These are phyloP conservation scores for Diaporthe destruens DNA, from an alignment of 2,329 filamentous ascomycete species.

Conservation along the genomic window DNA sequence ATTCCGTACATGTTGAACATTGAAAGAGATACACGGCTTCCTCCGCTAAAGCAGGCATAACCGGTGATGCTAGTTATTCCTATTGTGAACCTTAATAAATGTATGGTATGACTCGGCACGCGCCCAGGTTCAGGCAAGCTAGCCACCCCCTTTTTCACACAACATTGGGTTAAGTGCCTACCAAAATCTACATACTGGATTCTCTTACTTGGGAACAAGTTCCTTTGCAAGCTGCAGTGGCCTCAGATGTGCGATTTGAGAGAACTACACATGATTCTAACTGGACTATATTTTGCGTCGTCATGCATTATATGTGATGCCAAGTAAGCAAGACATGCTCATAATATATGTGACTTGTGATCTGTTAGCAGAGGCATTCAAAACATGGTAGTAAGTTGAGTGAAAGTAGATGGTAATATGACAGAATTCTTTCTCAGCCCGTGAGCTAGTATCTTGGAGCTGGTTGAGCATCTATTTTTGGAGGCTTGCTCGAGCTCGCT, in stretches of 20 bases:
- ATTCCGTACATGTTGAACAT: no score
- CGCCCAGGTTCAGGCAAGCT: neutral
- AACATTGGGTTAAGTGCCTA: neutral
- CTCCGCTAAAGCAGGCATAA: neutral
- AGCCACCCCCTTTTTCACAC: neutral
- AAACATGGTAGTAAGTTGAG: neutral
- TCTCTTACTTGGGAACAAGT: neutral
- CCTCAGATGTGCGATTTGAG: no score
- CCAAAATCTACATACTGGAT: neutral
- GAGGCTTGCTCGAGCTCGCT: neutral
- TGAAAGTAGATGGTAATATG: neutral
- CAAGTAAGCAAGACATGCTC: neutral
- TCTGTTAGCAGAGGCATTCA: neutral
- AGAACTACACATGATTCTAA: neutral
- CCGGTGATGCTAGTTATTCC: conserved; percentile 33
- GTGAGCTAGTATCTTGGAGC: neutral
- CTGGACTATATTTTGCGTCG: neutral
- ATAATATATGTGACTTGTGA: neutral
- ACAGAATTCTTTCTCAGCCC: neutral
- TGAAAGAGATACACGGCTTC: no score
- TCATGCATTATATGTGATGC: no score
- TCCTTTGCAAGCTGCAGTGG: neutral
- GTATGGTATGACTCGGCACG: conserved; percentile 20
- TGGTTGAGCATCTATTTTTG: neutral
- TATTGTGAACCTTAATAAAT: conserved; percentile 28